Conservation (phyloP, 345 rosid genomes). For the Draba incana region DNA sequence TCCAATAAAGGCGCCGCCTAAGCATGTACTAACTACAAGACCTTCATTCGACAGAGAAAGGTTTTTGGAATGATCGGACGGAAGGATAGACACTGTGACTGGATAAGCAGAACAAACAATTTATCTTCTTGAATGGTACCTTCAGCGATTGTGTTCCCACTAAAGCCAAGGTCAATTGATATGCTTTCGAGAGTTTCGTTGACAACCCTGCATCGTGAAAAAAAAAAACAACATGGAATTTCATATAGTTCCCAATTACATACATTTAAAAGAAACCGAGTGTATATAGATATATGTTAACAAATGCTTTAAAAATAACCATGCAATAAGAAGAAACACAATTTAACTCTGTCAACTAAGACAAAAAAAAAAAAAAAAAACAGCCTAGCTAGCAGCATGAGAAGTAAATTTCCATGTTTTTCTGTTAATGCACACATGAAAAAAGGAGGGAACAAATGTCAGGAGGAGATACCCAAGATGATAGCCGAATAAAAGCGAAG, state of each 20-base stretch:
- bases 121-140: slow-evolving; percentile 46
- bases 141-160: slow-evolving; percentile 84
- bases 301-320: background rate
- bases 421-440: slow-evolving; percentile 12
- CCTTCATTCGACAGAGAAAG: slow-evolving; percentile 60
- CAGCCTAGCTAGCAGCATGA: slow-evolving; percentile 5
- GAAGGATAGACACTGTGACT: slow-evolving; percentile 19
- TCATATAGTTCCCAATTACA: slow-evolving; percentile 21
- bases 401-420: background rate
- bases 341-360: background rate
- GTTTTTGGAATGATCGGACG: slow-evolving; percentile 26
- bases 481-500: slow-evolving; percentile 86
- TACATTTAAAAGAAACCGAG: background rate
- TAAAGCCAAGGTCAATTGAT: slow-evolving; percentile 80
- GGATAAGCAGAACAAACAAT: slow-evolving; percentile 23
- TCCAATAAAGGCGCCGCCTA: slow-evolving; percentile 93
- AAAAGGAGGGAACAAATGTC: slow-evolving; percentile 20
- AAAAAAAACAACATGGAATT: slow-evolving; percentile 7
- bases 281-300: background rate
- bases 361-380: background rate
- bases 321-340: slow-evolving; percentile 26
- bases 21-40: slow-evolving; percentile 87
- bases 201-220: slow-evolving; percentile 67
- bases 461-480: slow-evolving; percentile 71
- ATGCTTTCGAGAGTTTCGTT: slow-evolving; percentile 95